phyloP scores from a whole-genome alignment of 169 alveolate species.

The Plasmodium vivax region DNA sequence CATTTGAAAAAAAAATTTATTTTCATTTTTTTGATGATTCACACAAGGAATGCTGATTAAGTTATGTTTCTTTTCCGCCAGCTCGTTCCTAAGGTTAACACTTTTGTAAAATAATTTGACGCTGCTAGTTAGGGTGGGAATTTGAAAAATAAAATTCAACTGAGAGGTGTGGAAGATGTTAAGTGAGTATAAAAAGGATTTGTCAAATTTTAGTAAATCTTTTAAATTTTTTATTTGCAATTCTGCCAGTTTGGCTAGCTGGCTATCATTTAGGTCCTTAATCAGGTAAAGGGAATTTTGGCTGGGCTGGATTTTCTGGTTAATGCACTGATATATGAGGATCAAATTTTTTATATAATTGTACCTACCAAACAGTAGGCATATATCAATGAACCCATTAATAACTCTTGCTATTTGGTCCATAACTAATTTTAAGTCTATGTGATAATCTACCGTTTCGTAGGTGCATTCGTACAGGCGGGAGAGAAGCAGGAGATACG shows the following conservation, averaged over 20 bases:
- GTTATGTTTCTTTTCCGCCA: neutral
- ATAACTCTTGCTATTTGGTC: conserved; percentile 90
- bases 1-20: conserved; percentile 34
- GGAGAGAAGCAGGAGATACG: conserved; percentile 90
- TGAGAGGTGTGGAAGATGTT: conserved; percentile 43
- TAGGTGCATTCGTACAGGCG: conserved; percentile 86
- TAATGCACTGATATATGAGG: conserved; percentile 66
- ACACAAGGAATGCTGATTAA: neutral
- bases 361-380: conserved; percentile 57
- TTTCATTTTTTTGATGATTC: conserved; percentile 11
- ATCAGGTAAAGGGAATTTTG: conserved; percentile 22
- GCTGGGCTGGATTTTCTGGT: conserved; percentile 75
- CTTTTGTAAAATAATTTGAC: conserved; percentile 34
- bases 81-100: neutral
- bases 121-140: conserved; percentile 16
- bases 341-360: conserved; percentile 65
- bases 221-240: conserved; percentile 36
- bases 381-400: conserved; percentile 86
- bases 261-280: conserved; percentile 17
- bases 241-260: conserved; percentile 36
- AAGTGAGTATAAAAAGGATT: conserved; percentile 28
- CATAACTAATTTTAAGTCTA: conserved; percentile 89
- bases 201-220: conserved; percentile 38
- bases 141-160: conserved; percentile 39
- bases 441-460: conserved; percentile 89